Evolutionary conservation across 1,284 basidiomycete species (phyloP), one percentile per base, ranked within the genome.

Genomic region (Papiliotrema terrestris): DNA sequence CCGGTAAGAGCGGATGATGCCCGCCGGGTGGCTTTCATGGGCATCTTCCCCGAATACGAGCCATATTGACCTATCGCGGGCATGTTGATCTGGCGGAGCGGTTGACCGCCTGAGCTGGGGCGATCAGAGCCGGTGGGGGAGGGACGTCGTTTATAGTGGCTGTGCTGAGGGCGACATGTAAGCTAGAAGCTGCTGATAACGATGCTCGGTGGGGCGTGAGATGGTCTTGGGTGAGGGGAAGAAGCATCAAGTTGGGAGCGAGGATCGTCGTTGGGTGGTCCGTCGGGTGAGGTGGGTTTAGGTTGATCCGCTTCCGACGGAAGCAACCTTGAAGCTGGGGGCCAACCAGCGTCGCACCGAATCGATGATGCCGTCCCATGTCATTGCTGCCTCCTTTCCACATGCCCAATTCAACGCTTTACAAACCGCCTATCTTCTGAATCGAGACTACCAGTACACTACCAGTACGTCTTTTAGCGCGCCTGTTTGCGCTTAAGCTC

Each of bases 21-120:
- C 25, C 52, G 36, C 23, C 52, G 26, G 11, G 29, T 32, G 20
- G 39, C 51, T 35, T 52, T 52, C 42, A 52, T 45, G 25, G 49
- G 49, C 36, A 38, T 49, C 46, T 49, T 49, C 32, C 46, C 50
- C n/a, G 41, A 32, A 11, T 32, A 32, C 39, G 41, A 9, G 19
- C 25, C 45, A 26, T n/a, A n/a, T 19, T n/a, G 39, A 51, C 29
- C 14, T 20, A 29, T 15, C 19, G 50, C 17, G 19, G 50, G 29
- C 41, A 51, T 36, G 29, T 6, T 32, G 29, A 32, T 32, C 11
- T 11, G 20, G 17, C n/a, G n/a, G 39, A 15, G 39, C n/a, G 20
- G 39, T 5, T 42, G 39, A 42, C 15, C 15, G 39, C 20, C 39
- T 22, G n/a, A 32, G 29, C 29, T 32, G 6, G 29, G 29, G 29